Evolutionary conservation across 805 yeast genomes (phyloP).

Genomic region (Torulaspora microellipsoides): DNA sequence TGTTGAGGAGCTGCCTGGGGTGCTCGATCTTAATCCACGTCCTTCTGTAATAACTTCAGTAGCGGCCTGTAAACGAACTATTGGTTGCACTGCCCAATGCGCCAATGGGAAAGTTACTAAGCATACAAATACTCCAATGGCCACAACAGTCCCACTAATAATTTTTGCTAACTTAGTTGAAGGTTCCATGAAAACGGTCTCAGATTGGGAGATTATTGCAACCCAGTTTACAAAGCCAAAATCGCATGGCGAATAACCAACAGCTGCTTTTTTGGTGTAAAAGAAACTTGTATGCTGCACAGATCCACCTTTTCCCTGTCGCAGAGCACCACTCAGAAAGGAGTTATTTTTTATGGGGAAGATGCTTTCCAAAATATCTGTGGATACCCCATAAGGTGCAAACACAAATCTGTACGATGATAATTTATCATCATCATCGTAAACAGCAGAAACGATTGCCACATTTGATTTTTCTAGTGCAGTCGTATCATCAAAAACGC

Average conservation of each 20-base stretch:
- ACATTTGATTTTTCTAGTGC: slow-evolving; percentile 38
- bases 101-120: slow-evolving; percentile 78
- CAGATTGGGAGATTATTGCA: slow-evolving; percentile 64
- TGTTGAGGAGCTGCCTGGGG: slow-evolving; percentile 19
- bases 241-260: slow-evolving; percentile 50
- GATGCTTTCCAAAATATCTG: slow-evolving; percentile 16
- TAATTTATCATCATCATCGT: slow-evolving; percentile 22
- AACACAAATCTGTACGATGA: slow-evolving; percentile 42
- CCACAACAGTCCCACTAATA: slow-evolving; percentile 73
- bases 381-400: slow-evolving; percentile 32
- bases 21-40: slow-evolving; percentile 35
- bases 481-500: slow-evolving; percentile 40
- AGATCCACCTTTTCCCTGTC: slow-evolving; percentile 40
- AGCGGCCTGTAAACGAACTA: slow-evolving; percentile 71
- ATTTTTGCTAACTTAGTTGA: slow-evolving; percentile 57
- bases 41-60: slow-evolving; percentile 55
- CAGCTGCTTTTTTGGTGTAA: slow-evolving; percentile 42
- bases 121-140: slow-evolving; percentile 69
- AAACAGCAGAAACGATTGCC: slow-evolving; percentile 30
- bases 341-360: slow-evolving; percentile 33
- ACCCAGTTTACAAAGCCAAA: slow-evolving; percentile 56
- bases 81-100: slow-evolving; percentile 80
- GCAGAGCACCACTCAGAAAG: slow-evolving; percentile 36
- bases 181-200: slow-evolving; percentile 57
- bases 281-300: slow-evolving; percentile 37